Percentiles rank a stretch among this genome's conserved stretches.
Conservation (phyloP, 1,284 basidiomycete species). For the Boletus hoseneyae region DNA sequence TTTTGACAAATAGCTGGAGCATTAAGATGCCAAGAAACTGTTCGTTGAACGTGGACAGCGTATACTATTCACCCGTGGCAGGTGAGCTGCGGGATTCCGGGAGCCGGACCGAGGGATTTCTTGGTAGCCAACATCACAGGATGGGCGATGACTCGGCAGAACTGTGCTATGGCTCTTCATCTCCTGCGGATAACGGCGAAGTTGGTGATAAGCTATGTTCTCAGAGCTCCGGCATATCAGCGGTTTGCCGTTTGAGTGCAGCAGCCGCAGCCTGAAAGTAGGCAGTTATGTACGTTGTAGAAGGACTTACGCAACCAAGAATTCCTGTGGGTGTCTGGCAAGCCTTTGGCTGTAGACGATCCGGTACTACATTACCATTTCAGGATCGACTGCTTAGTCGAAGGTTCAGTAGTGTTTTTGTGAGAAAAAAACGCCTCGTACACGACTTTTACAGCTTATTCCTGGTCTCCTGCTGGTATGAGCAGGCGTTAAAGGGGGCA, state of each 20-base stretch:
- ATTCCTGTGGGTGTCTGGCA: no score
- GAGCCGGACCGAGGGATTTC: background rate
- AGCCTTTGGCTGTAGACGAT: no score
- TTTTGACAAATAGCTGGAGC: background rate
- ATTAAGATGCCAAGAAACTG: constrained; percentile 2
- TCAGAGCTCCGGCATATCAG: background rate
- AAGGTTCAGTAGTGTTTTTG: no score
- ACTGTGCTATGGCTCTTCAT: background rate
- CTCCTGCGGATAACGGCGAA: background rate
- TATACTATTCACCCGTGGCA: background rate
- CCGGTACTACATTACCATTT: no score
- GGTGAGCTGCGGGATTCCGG: no score
- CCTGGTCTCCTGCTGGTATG: no score
- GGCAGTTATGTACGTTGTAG: no score
- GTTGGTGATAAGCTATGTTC: background rate
- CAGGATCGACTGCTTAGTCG: no score
- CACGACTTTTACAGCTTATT: no score
- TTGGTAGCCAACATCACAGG: background rate
- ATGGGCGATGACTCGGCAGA: background rate
- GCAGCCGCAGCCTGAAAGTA: no score
- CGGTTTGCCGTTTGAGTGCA: no score
- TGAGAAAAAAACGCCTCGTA: background rate
- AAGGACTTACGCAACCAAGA: no score
- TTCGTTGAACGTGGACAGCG: background rate
- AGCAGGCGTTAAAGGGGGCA: background rate